A percentile compares a stretch with the other conserved stretches of the same genome.
phyloP scores from a whole-genome alignment of 2,329 filamentous ascomycete genomes.

The Sporothrix variecibatus region DNA sequence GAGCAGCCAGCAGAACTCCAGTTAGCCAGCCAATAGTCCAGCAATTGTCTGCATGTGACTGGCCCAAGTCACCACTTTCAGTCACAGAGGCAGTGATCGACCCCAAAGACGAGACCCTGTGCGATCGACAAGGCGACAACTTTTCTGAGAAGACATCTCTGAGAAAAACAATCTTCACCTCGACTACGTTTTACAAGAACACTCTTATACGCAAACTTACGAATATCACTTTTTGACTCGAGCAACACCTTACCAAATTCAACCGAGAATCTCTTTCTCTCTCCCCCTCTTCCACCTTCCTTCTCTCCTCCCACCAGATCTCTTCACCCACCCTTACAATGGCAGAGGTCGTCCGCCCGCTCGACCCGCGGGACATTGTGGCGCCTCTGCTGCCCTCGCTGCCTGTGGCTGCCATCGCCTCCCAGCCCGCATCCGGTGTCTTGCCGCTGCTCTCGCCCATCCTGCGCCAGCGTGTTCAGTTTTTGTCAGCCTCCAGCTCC shows the following conservation, averaged over 20 bases:
- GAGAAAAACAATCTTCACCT: background rate
- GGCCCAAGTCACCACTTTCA: background rate
- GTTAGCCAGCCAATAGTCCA: background rate
- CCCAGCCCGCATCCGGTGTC: slow-evolving; percentile 57
- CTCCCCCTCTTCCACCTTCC: background rate
- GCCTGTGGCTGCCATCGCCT: slow-evolving; percentile 59
- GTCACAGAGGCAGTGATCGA: background rate
- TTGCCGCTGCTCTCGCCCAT: slow-evolving; percentile 66
- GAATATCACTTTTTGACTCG: background rate
- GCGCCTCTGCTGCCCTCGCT: slow-evolving; percentile 61
- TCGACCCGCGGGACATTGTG: slow-evolving; percentile 52
- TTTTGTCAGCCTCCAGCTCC: slow-evolving; percentile 60
- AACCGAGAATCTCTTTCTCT: background rate
- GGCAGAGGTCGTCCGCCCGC: slow-evolving; percentile 43
- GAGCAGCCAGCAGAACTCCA: background rate
- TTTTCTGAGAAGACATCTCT: background rate
- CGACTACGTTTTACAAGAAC: background rate
- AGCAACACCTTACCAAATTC: background rate
- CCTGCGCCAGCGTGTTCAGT: slow-evolving; percentile 64
- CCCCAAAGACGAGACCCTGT: slow-evolving; percentile 11
- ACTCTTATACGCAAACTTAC: background rate
- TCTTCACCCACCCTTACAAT: slow-evolving; percentile 10
- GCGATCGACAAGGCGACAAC: slow-evolving; percentile 9
- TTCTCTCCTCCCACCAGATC: background rate
- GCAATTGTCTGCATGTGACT: slow-evolving; percentile 19